Conservation (phyloP, 2,329 filamentous ascomycete species). For the Ceratocystis smalleyi region DNA sequence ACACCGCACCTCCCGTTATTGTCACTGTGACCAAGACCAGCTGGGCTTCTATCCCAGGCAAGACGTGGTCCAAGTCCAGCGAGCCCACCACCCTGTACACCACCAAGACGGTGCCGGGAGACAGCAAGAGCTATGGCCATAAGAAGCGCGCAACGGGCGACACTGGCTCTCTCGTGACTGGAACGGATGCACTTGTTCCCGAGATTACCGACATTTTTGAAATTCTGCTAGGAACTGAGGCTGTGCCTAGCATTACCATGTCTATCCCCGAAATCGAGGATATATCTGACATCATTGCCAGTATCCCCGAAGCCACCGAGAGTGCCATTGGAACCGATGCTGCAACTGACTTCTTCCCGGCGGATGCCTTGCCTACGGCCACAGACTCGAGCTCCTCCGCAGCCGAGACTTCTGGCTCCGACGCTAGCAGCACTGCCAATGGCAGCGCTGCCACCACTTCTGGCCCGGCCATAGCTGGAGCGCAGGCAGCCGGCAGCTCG, state of each 20-base stretch:
- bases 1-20: slow-evolving; percentile 5
- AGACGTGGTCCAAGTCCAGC: neutral
- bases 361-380: neutral
- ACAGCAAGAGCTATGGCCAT: neutral
- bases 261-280: too few relatives aligned
- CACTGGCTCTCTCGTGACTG: neutral
- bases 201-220: too few relatives aligned
- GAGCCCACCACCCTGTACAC: slow-evolving; percentile 6
- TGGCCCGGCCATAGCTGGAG: neutral
- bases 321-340: too few relatives aligned
- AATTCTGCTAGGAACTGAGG: too few relatives aligned
- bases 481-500: neutral
- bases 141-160: neutral
- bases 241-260: too few relatives aligned
- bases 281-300: too few relatives aligned
- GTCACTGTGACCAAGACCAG: slow-evolving; percentile 11
- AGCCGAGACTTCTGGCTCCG: neutral
- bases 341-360: too few relatives aligned
- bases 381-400: neutral
- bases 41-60: neutral
- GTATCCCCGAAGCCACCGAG: too few relatives aligned
- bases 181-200: too few relatives aligned
- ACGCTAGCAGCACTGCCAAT: neutral
- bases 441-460: neutral
- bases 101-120: neutral